Evolutionary conservation across 2,329 filamentous ascomycete genomes (phyloP).

Genomic region (Sphaceloma murrayae): DNA sequence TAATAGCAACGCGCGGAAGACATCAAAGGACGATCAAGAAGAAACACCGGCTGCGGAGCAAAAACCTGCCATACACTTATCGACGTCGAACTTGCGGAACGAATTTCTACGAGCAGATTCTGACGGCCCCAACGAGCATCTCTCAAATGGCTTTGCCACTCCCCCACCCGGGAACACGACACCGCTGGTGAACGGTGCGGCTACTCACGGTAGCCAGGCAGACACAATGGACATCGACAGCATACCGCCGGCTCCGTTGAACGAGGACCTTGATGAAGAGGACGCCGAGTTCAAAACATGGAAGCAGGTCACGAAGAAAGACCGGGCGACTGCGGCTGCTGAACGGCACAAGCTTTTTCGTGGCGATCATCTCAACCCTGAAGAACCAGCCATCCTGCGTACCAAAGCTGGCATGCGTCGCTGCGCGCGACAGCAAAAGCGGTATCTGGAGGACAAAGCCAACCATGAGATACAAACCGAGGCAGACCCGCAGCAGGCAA

Average conservation of each 20-base stretch:
- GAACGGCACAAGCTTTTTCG: slow-evolving; percentile 81
- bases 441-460: slow-evolving; percentile 38
- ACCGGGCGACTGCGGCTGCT: slow-evolving; percentile 75
- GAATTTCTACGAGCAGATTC: slow-evolving; percentile 56
- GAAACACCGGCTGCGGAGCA: slow-evolving; percentile 66
- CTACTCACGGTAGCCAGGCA: slow-evolving; percentile 55
- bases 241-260: slow-evolving; percentile 54
- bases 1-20: slow-evolving; percentile 52
- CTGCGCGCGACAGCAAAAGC: slow-evolving; percentile 68
- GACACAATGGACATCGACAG: slow-evolving; percentile 85
- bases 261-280: slow-evolving; percentile 73
- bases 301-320: slow-evolving; percentile 98
- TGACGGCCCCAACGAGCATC: slow-evolving; percentile 60
- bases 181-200: slow-evolving; percentile 54
- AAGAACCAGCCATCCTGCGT: slow-evolving; percentile 78
- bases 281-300: slow-evolving; percentile 90
- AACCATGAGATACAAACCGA: slow-evolving; percentile 38
- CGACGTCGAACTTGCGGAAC: slow-evolving; percentile 43
- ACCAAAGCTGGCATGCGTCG: slow-evolving; percentile 82
- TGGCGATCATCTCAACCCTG: slow-evolving; percentile 70
- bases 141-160: slow-evolving; percentile 74
- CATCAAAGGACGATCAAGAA: slow-evolving; percentile 63
- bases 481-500: slow-evolving; percentile 39
- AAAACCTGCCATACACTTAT: slow-evolving; percentile 51
- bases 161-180: slow-evolving; percentile 68